Conservation (phyloP, 2,329 filamentous ascomycete species). For the Fonsecaea nubica region DNA sequence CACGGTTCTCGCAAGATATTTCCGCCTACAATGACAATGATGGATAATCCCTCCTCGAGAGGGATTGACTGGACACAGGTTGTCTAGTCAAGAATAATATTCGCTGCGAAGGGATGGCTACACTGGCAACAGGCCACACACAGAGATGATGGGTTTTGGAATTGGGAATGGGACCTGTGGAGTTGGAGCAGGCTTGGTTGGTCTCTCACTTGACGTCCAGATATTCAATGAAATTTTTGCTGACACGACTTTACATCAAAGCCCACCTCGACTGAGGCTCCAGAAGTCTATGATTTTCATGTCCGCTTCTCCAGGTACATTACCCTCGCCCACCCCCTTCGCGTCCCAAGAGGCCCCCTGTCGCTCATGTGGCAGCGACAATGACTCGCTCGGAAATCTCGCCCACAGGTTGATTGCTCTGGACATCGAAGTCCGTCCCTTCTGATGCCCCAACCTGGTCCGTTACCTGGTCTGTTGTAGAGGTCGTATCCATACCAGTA, state of each 20-base stretch:
- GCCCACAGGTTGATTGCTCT: neutral
- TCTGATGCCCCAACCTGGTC: neutral
- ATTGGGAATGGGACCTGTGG: constrained; percentile 6
- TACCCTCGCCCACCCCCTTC: neutral
- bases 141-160: neutral
- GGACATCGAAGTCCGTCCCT: neutral
- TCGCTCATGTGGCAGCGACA: neutral
- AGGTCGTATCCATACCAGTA: neutral
- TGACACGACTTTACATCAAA: constrained; percentile 28
- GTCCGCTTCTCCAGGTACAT: constrained; percentile 12
- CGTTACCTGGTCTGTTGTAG: neutral
- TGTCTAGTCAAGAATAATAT: neutral
- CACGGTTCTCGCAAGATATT: neutral
- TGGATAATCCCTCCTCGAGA: neutral
- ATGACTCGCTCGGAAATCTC: neutral
- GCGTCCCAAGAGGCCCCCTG: neutral
- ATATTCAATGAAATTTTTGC: constrained; percentile 33
- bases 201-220: constrained; percentile 34
- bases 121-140: neutral
- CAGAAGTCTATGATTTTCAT: neutral
- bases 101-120: neutral
- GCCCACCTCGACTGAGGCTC: neutral
- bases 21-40: neutral
- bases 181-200: constrained; percentile 27
- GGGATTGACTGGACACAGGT: neutral